Base-by-base conservation (phyloP, 164 flowering plant species). In the Tinospora cordifolia region DNA sequence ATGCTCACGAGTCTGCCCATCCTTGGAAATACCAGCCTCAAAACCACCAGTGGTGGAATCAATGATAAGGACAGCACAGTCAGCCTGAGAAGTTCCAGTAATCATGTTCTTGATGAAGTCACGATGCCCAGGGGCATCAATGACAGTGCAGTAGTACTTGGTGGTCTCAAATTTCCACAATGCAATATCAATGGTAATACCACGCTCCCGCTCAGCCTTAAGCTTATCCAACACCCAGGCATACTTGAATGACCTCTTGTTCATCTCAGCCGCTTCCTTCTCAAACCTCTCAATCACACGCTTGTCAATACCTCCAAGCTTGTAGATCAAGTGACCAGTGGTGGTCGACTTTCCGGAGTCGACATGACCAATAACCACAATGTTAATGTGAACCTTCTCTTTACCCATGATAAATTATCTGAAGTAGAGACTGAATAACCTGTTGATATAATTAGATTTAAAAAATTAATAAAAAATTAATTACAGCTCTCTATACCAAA, bases 301-400 rank as follows among this genome's bases (percentile, higher is more conserved):
- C 78, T 75, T 75, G 72, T 75, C 78, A 71, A 75, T 75, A 22
- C 78, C 78, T n/a, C 78, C 78, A 68, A 75, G 78, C 74, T 83
- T 81, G 84, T 83, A 83, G 73, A 83, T 83, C 68, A 83, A 71
- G 72, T 83, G 86, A 30, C 86, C 86, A 15, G 86, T 83, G 71
- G 86, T 83, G 66, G 86, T 83, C 13, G 86, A 83, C 78, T 83
- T 83, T 15, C 88, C 88, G 54, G 87, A 83, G 81, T 85, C 87
- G 69, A 85, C 88, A 75, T 85, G 88, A 65, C 88, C 88, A 78
- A 85, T 85, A 66, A 85, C 88, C 70, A 85, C 86, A 72, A 85
- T 85, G 82, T 75, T 85, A 62, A 85, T 85, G 74, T 85, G 88
- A 78, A 78, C 57, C 85, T 85, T 85, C 69, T 85, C 88, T 75